Conservation (phyloP, 2,329 filamentous ascomycete genomes). For the Trichoderma sp. region DNA sequence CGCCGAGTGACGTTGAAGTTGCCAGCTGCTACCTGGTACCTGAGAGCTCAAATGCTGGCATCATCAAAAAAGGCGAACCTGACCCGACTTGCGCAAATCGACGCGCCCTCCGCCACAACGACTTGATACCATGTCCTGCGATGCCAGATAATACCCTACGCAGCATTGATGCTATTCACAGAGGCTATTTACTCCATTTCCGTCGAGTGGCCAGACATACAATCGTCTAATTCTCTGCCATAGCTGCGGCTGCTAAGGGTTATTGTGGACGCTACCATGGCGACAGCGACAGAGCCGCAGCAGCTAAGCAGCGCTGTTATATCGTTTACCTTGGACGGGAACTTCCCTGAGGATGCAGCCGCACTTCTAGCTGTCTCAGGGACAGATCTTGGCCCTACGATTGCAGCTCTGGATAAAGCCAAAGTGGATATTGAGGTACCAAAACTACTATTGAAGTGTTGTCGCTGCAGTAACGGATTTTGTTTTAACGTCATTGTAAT, state of each 20-base stretch:
- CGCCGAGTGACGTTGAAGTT: background rate
- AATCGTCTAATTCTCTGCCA: background rate
- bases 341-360: conserved; percentile 46
- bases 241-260: background rate
- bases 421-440: conserved; percentile 45
- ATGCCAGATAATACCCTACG: background rate
- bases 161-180: background rate
- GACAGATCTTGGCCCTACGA: conserved; percentile 43
- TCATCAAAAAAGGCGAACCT: conserved; percentile 8
- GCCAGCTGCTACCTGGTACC: background rate
- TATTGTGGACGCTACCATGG: conserved; percentile 34
- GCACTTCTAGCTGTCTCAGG: conserved; percentile 42
- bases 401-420: conserved; percentile 42
- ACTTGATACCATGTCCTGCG: conserved; percentile 4
- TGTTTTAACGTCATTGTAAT: conserved; percentile 3
- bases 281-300: conserved; percentile 34
- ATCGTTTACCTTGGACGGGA: conserved; percentile 43
- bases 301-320: conserved; percentile 45
- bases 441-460: background rate
- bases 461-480: no score
- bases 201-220: background rate
- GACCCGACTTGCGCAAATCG: conserved; percentile 6
- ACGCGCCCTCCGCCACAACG: background rate
- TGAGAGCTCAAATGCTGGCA: background rate
- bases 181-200: no score